These are phyloP conservation scores for Dovyalis caffra DNA, from an alignment of 345 rosid species.

Conservation along the genomic window DNA sequence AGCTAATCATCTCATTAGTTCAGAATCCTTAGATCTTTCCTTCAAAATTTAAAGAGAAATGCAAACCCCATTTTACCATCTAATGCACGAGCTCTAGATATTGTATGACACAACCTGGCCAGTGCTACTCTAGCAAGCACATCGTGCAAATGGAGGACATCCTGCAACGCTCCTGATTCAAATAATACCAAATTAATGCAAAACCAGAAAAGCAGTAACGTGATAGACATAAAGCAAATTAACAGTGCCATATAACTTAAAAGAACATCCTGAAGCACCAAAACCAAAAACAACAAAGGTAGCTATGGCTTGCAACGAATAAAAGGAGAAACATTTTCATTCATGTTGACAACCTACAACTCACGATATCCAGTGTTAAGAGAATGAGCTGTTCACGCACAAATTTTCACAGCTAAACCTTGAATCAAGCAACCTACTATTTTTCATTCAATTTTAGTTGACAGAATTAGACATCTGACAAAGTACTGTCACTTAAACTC, in stretches of 20 bases:
- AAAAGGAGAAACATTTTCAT: too few relatives aligned
- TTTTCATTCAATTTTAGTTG: not conserved
- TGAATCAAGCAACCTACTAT: not conserved
- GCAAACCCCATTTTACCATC: slow-evolving; percentile 61
- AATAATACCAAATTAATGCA: slow-evolving; percentile 11
- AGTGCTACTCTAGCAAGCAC: slow-evolving; percentile 97
- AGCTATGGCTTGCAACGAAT: not conserved
- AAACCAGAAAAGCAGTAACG: not conserved
- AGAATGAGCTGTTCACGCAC: not conserved
- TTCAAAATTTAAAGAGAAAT: slow-evolving; percentile 4
- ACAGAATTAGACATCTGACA: not conserved
- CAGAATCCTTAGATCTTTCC: slow-evolving; percentile 7
- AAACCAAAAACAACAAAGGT: not conserved
- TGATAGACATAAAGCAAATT: not conserved
- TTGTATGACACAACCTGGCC: slow-evolving; percentile 86
- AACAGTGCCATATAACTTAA: not conserved
- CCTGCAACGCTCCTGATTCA: slow-evolving; percentile 92
- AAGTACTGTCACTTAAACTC: not conserved
- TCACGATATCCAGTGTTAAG: not conserved
- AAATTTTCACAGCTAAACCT: not conserved
- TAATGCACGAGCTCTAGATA: slow-evolving; percentile 87
- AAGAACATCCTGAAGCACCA: not conserved
- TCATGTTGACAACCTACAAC: too few relatives aligned
- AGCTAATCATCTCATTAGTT: slow-evolving; percentile 21
- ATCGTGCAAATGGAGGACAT: slow-evolving; percentile 98